Evolutionary conservation across 2,329 filamentous ascomycete species (phyloP).

Genomic region (Coniochaeta sp.): DNA sequence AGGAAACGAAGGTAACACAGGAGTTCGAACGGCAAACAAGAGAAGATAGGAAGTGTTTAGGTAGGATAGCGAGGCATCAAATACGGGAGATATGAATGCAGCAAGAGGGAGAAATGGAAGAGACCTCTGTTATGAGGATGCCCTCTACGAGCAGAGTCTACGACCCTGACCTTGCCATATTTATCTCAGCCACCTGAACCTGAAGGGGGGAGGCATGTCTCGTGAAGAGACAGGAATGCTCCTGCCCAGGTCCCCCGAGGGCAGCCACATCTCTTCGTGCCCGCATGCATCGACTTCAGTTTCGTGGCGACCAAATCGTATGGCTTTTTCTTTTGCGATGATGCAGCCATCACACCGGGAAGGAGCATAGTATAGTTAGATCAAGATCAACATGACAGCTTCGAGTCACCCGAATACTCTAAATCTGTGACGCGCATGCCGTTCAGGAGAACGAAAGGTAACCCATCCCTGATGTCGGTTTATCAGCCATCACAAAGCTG

Average conservation of each 20-base stretch:
- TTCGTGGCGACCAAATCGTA: neutral
- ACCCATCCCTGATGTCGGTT: neutral
- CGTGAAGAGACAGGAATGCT: neutral
- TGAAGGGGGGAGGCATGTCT: neutral
- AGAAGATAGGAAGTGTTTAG: neutral
- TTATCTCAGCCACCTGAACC: neutral
- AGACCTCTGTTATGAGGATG: neutral
- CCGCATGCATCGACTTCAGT: neutral
- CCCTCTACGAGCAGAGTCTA: neutral
- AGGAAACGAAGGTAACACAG: neutral
- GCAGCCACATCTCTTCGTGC: neutral
- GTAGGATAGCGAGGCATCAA: neutral
- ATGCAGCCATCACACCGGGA: neutral
- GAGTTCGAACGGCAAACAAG: neutral
- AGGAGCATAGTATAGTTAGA: neutral
- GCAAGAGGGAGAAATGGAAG: neutral
- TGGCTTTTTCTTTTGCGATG: neutral
- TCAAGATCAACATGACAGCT: neutral
- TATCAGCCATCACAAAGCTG: neutral
- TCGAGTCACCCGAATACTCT: neutral
- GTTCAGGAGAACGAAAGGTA: neutral
- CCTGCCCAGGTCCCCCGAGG: neutral
- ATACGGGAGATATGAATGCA: neutral
- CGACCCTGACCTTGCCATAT: neutral
- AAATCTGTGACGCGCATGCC: neutral